A percentile compares a stretch with the other conserved stretches of the same genome.
phyloP scores from a whole-genome alignment of 176 grass and related monocot genomes.

The Oryza nivara region DNA sequence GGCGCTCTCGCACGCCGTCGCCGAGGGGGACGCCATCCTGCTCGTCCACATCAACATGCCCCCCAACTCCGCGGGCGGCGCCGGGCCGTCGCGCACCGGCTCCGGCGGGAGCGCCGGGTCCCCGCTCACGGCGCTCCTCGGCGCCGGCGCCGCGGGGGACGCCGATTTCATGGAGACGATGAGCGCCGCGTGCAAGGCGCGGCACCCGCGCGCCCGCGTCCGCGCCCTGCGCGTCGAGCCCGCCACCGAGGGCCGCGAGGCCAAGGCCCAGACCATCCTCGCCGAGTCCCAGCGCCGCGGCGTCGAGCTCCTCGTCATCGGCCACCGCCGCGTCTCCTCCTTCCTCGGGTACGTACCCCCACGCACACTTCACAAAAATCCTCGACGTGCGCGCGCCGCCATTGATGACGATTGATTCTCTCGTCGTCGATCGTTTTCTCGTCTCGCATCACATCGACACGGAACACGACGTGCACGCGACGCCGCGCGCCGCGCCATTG shows the following conservation, averaged over 20 bases:
- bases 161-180: conserved; percentile 68
- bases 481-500: too few species aligned
- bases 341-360: conserved; percentile 62
- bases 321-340: conserved; percentile 57
- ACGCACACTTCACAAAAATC: too few species aligned
- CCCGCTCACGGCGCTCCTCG: conserved; percentile 38
- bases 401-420: too few species aligned
- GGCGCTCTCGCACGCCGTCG: conserved; percentile 74
- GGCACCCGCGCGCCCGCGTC: conserved; percentile 58
- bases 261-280: conserved; percentile 81
- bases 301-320: conserved; percentile 83
- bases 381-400: too few species aligned
- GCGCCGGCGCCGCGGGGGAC: conserved; percentile 17
- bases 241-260: conserved; percentile 65
- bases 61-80: conserved; percentile 27
- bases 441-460: too few species aligned
- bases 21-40: conserved; percentile 74
- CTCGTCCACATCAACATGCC: conserved; percentile 81
- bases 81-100: conserved; percentile 21
- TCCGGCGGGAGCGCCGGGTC: conserved; percentile 28
- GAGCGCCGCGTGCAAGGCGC: conserved; percentile 59
- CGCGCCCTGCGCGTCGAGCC: conserved; percentile 57
- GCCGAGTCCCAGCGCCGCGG: conserved; percentile 49
- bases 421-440: too few species aligned
- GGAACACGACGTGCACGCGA: background rate